A percentile compares a stretch with the other conserved stretches of the same genome.
Evolutionary conservation across 345 rosid species (phyloP).

Genomic region (Turritis glabra): DNA sequence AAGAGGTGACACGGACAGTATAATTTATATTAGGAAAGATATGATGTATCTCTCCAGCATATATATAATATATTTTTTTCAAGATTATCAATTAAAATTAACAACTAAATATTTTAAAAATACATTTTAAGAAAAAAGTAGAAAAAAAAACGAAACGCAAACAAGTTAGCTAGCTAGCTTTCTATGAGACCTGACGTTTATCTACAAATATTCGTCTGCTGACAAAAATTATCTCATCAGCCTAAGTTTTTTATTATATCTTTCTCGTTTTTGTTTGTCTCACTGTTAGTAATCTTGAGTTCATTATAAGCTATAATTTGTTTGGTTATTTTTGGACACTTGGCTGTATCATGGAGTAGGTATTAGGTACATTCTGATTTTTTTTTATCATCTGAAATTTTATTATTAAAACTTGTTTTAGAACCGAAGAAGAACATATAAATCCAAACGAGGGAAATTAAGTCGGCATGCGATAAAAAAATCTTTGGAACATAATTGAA

Average conservation of each 20-base stretch:
- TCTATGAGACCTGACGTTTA: constrained; percentile 22
- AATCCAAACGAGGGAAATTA: too few relatives aligned
- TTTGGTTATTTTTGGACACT: not conserved
- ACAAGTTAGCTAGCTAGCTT: constrained; percentile 11
- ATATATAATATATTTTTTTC: not conserved
- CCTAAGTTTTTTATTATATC: not conserved
- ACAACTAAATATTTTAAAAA: not conserved
- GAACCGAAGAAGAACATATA: too few relatives aligned
- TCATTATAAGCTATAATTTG: constrained; percentile 5
- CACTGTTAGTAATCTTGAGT: not conserved
- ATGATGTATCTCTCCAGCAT: constrained; percentile 30
- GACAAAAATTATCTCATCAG: constrained; percentile 9
- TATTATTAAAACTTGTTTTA: too few relatives aligned
- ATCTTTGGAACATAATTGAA: too few relatives aligned
- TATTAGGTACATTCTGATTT: constrained; percentile 3
- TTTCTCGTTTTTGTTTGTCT: constrained; percentile 10
- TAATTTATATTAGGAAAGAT: constrained; percentile 12
- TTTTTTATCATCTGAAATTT: too few relatives aligned
- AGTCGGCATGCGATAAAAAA: too few relatives aligned
- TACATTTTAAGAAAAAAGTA: not conserved
- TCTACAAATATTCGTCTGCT: not conserved
- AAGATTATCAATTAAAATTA: not conserved
- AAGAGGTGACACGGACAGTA: constrained; percentile 18
- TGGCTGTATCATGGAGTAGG: constrained; percentile 25
- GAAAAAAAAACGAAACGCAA: not conserved